A percentile compares a stretch with the other conserved stretches of the same genome.
Conservation (phyloP, 306 rosid species). For the Aeschynomene evenia region DNA sequence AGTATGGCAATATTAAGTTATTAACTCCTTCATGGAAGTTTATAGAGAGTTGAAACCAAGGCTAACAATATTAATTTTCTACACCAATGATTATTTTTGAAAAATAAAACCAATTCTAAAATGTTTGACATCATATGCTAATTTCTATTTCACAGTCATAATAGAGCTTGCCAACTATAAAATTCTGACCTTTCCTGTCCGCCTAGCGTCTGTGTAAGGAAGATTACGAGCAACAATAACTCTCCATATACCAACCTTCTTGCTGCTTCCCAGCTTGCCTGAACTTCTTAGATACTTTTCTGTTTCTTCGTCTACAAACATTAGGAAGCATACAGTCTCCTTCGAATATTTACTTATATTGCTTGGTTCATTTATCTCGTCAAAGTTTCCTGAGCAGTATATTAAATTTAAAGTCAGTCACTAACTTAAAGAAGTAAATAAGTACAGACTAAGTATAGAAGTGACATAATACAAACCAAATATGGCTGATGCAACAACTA, state of each 20-base stretch:
- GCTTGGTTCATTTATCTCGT: constrained; percentile 75
- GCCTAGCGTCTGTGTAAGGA: constrained; percentile 81
- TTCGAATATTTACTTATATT: constrained; percentile 63
- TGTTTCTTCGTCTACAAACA: constrained; percentile 84
- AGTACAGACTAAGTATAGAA: constrained; percentile 8
- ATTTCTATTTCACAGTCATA: constrained; percentile 22
- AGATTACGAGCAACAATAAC: constrained; percentile 65
- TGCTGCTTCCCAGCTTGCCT: constrained; percentile 52
- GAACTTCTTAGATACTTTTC: constrained; percentile 56
- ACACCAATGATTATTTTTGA: neutral
- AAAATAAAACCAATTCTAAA: neutral
- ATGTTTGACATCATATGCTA: constrained; percentile 10
- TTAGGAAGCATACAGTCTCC: constrained; percentile 79
- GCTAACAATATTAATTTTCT: neutral
- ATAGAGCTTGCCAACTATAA: constrained; percentile 10
- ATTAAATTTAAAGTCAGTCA: constrained; percentile 30
- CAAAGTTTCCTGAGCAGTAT: constrained; percentile 72
- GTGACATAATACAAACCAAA: constrained; percentile 56
- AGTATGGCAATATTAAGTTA: neutral
- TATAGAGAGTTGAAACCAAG: neutral
- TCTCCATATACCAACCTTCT: constrained; percentile 86
- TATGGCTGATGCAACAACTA: constrained; percentile 93
- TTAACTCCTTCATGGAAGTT: constrained; percentile 4
- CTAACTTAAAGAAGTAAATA: constrained; percentile 9
- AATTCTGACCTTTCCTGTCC: constrained; percentile 78